phyloP scores from a whole-genome alignment of 2,329 filamentous ascomycete genomes.

The Aspergillus texensis region DNA sequence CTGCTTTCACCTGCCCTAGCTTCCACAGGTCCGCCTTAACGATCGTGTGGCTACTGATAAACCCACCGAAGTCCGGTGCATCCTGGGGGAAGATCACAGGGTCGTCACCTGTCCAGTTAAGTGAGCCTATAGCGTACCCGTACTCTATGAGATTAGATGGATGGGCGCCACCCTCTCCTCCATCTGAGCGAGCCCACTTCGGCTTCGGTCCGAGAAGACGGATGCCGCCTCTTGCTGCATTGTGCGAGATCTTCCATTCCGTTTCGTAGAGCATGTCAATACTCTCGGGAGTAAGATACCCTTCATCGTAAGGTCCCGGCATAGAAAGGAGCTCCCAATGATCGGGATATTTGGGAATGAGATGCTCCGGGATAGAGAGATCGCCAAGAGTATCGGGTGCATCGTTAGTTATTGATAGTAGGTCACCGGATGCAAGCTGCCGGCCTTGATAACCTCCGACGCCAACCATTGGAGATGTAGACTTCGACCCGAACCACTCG shows the following conservation, averaged over 20 bases:
- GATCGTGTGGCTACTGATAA: conserved; percentile 59
- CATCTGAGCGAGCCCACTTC: conserved; percentile 61
- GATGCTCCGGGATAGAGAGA: conserved; percentile 45
- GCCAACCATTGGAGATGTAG: conserved; percentile 59
- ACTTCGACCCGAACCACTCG: conserved; percentile 61
- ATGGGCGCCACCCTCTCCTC: conserved; percentile 66
- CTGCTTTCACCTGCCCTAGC: conserved; percentile 63
- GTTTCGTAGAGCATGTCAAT: conserved; percentile 61
- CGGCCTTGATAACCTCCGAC: conserved; percentile 65
- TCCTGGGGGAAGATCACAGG: conserved; percentile 63
- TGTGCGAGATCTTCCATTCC: conserved; percentile 64
- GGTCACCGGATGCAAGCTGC: conserved; percentile 56
- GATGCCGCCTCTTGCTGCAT: conserved; percentile 62
- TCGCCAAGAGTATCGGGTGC: conserved; percentile 36
- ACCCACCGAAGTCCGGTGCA: conserved; percentile 63
- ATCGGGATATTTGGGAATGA: conserved; percentile 53
- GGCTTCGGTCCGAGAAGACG: conserved; percentile 62
- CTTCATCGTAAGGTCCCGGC: conserved; percentile 60
- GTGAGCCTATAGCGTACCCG: conserved; percentile 59
- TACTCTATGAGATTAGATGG: conserved; percentile 63
- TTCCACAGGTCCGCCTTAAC: conserved; percentile 64
- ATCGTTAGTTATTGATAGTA: conserved; percentile 50
- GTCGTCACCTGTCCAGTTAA: conserved; percentile 66
- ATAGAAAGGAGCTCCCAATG: conserved; percentile 58
- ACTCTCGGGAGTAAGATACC: conserved; percentile 54